Evolutionary conservation across 768 basidiomycete species (phyloP).

Genomic region (Psilocybe cyanescens): DNA sequence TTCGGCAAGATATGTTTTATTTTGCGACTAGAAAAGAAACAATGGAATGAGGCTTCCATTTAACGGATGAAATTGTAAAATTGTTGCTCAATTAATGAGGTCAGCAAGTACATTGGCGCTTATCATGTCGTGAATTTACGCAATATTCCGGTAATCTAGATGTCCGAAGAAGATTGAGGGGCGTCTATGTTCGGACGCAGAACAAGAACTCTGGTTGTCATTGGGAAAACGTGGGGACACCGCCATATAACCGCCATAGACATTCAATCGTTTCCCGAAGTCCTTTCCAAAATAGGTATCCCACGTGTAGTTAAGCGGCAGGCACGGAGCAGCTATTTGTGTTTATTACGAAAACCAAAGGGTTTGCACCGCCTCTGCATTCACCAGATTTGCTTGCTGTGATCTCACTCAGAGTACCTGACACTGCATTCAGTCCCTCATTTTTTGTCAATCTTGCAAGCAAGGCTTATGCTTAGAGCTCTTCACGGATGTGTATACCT

Average conservation of each 20-base stretch:
- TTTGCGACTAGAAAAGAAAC: neutral
- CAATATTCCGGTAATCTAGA: constrained; percentile 3
- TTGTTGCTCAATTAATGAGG: neutral
- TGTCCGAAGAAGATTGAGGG: constrained; percentile 17
- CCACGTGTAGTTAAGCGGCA: constrained; percentile 25
- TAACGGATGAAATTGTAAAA: neutral
- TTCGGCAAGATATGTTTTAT: constrained; percentile 3
- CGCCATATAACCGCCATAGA: constrained; percentile 37
- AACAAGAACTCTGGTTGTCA: constrained; percentile 13
- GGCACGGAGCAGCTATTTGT: constrained; percentile 21
- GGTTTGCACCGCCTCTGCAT: constrained; percentile 26
- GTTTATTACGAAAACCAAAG: constrained; percentile 13
- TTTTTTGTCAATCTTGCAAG: constrained; percentile 21
- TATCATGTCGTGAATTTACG: constrained; percentile 1
- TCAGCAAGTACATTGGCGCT: constrained; percentile 13
- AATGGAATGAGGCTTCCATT: constrained; percentile 5
- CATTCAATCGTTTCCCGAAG: constrained; percentile 26
- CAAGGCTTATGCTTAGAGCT: constrained; percentile 26
- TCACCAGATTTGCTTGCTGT: constrained; percentile 12
- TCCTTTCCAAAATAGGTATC: constrained; percentile 27
- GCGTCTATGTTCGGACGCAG: constrained; percentile 15
- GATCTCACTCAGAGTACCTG: constrained; percentile 27
- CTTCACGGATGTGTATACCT: constrained; percentile 28
- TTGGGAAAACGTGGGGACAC: constrained; percentile 17
- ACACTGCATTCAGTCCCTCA: constrained; percentile 32